phyloP scores from a whole-genome alignment of 2,329 filamentous ascomycete species.

The Cytospora schulzeri region DNA sequence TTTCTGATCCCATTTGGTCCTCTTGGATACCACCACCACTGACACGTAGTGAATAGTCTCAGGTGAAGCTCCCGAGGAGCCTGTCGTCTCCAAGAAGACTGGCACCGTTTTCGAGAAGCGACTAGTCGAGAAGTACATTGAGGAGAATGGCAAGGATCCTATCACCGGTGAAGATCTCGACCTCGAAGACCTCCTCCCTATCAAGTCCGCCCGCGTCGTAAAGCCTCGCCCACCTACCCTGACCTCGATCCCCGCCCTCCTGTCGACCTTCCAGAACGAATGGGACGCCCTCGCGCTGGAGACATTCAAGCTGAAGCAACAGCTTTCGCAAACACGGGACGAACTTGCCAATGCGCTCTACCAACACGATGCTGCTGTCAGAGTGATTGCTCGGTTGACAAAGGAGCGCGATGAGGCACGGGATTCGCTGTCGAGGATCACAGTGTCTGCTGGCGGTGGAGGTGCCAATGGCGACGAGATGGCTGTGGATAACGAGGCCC shows the following conservation, averaged over 20 bases:
- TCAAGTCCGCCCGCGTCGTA: constrained; percentile 82
- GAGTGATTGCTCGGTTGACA: constrained; percentile 90
- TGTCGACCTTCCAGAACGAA: constrained; percentile 95
- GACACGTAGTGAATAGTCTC: constrained; percentile 65
- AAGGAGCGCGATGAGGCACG: constrained; percentile 90
- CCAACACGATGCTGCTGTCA: constrained; percentile 94
- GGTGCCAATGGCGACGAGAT: constrained; percentile 76
- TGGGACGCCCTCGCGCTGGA: constrained; percentile 95
- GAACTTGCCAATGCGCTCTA: constrained; percentile 93
- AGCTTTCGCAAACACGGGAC: constrained; percentile 85
- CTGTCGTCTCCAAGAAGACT: constrained; percentile 92
- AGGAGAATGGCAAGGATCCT: constrained; percentile 90
- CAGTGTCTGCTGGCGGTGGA: constrained; percentile 57
- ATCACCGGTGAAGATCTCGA: constrained; percentile 84
- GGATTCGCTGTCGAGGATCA: constrained; percentile 83
- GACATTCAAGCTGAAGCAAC: constrained; percentile 86
- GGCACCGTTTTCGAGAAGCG: constrained; percentile 93
- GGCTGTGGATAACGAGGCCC: constrained; percentile 81
- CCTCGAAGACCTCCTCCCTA: constrained; percentile 80
- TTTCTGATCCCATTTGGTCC: neutral
- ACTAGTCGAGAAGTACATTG: constrained; percentile 91
- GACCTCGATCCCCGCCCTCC: constrained; percentile 92
- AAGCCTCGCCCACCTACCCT: constrained; percentile 88
- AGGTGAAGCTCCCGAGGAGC: constrained; percentile 91
- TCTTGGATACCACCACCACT: neutral